phyloP scores from a whole-genome alignment of 495 filamentous ascomycete species.

The Daldinia bambusicola region DNA sequence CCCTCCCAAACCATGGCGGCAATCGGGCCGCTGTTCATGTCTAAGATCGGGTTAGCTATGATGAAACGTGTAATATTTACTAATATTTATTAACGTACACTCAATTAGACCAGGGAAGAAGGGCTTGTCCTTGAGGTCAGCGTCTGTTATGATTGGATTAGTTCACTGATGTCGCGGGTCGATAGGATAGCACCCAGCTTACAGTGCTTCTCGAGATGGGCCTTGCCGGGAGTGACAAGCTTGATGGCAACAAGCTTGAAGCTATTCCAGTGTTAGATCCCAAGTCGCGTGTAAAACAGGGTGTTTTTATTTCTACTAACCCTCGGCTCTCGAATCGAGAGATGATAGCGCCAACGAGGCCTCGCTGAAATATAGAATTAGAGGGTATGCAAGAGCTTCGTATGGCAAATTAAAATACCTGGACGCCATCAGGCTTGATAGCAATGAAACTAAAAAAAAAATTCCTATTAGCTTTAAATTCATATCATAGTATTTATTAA shows the following conservation, averaged over 20 bases:
- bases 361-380: slow-evolving; percentile 71
- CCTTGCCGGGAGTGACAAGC: slow-evolving; percentile 84
- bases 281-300: not conserved
- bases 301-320: slow-evolving; percentile 56
- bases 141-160: slow-evolving; percentile 64
- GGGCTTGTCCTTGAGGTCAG: slow-evolving; percentile 88
- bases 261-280: slow-evolving; percentile 57
- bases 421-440: slow-evolving; percentile 99
- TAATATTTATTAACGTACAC: slow-evolving; percentile 62
- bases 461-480: slow-evolving; percentile 56
- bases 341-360: slow-evolving; percentile 96
- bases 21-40: slow-evolving; percentile 97
- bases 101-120: slow-evolving; percentile 95
- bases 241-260: slow-evolving; percentile 99
- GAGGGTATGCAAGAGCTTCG: slow-evolving; percentile 16
- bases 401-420: slow-evolving; percentile 66
- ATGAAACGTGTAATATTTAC: slow-evolving; percentile 17
- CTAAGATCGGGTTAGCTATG: slow-evolving; percentile 58
- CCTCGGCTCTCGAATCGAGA: slow-evolving; percentile 94
- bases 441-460: slow-evolving; percentile 85
- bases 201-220: slow-evolving; percentile 97
- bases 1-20: slow-evolving; percentile 99
- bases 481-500: slow-evolving; percentile 10
- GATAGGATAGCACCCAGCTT: slow-evolving; percentile 38
- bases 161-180: slow-evolving; percentile 24